These are phyloP conservation scores for Paramecium tetraurelia DNA, from an alignment of 73 alveolate genomes.

Conservation along the genomic window DNA sequence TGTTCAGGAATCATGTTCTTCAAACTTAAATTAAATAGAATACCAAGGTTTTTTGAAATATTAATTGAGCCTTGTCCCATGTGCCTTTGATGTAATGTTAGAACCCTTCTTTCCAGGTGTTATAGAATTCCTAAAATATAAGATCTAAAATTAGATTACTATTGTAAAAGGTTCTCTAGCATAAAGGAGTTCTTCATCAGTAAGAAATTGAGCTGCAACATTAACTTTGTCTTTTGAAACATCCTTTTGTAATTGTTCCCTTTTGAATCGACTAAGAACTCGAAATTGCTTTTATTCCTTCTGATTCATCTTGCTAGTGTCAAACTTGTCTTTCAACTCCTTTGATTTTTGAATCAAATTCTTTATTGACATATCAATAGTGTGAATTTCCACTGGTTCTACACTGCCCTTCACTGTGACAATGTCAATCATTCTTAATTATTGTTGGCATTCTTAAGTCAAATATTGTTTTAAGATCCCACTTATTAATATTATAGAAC, in stretches of 20 bases:
- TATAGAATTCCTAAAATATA: constrained; percentile 57
- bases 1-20: constrained; percentile 52
- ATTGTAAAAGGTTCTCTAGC: constrained; percentile 74
- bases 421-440: constrained; percentile 69
- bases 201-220: constrained; percentile 62
- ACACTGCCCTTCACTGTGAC: constrained; percentile 77
- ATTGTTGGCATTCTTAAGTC: constrained; percentile 45
- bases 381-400: constrained; percentile 69
- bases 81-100: constrained; percentile 80
- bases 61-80: constrained; percentile 84
- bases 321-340: constrained; percentile 17
- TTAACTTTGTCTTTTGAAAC: constrained; percentile 38
- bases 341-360: constrained; percentile 22
- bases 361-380: constrained; percentile 50
- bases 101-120: constrained; percentile 78
- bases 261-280: constrained; percentile 57
- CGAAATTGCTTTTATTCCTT: constrained; percentile 61
- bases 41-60: constrained; percentile 68
- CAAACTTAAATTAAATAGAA: not conserved
- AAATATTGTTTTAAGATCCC: constrained; percentile 60
- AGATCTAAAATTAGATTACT: not conserved
- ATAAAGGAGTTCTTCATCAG: constrained; percentile 76
- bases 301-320: not conserved
- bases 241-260: constrained; percentile 39
- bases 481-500: constrained; percentile 68